Base-by-base conservation (phyloP, 1,284 basidiomycete genomes). In the Dichomitus squalens region DNA sequence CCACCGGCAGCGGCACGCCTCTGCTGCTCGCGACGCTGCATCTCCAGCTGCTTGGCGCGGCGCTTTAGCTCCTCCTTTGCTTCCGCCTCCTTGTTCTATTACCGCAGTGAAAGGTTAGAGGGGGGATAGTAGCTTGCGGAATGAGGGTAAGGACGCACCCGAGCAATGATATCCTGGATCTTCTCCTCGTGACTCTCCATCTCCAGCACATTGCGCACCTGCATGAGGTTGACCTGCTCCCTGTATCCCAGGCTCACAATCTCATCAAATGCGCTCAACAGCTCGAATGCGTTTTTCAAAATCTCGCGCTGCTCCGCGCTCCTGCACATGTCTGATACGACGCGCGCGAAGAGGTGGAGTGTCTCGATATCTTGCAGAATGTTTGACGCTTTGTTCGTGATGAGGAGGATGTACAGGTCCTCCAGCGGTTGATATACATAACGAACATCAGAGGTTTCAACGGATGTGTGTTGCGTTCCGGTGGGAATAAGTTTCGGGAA, bases 141-240 rank as follows among this genome's bases (percentile, higher is more conserved):
- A 0, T 20, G 18, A 44, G 38, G 43, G 55, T 41, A 29, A 5
- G 48, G 21, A 76, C 87, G 59, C 69, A 94, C 93, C 72, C 92
- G 82, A 20, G 95, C 93, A 67, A 99, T 99, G 73, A 99, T 99
- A 69, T 99, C 97, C 72, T 99, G 96, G 63, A 99, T 98, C 80
- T 98, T 98, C 78, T 99, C 97, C 74, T 99, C 97, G 76, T 99
- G 97, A 75, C 90, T 94, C 79, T 99, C 97, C 90, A 98, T 98
- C 80, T 98, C 97, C 65, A 99, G 77, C 38, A 97, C 88, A 68
- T 83, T 96, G 66, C 93, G 81, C 44, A 99, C 93, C 74, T 98
- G 96, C 73, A 91, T 86, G 48, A 99, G 76, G 69, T 91, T 95
- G 52, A 98, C 92, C 61, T 93, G 90, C 75, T 99, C 97, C 69